Evolutionary conservation across 1,284 basidiomycete species (phyloP).

Genomic region (Singerocomus inundabilis): DNA sequence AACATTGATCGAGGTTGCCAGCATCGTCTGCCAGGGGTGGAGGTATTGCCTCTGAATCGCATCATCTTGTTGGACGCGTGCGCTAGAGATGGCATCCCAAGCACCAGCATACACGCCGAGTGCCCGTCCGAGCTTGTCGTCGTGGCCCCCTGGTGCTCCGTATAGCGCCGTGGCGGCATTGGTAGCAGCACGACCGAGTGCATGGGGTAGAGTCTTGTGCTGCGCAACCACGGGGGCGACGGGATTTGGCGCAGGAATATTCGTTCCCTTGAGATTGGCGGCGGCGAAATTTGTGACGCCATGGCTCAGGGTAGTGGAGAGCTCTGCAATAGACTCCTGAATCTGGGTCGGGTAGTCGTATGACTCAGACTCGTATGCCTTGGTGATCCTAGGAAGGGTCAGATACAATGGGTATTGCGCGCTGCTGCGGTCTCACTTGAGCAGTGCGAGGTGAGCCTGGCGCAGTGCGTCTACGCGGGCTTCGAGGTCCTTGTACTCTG

Average conservation of each 20-base stretch:
- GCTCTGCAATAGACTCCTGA: slow-evolving; percentile 71
- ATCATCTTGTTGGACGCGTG: slow-evolving; percentile 81
- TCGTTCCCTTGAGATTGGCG: slow-evolving; percentile 86
- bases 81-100: slow-evolving; percentile 87
- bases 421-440: slow-evolving; percentile 57
- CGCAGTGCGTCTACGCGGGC: slow-evolving; percentile 91
- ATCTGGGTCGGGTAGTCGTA: slow-evolving; percentile 88
- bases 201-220: slow-evolving; percentile 96
- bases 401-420: slow-evolving; percentile 2
- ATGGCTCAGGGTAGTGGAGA: slow-evolving; percentile 73
- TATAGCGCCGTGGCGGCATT: slow-evolving; percentile 62
- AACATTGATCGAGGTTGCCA: slow-evolving; percentile 77
- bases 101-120: slow-evolving; percentile 79
- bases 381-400: slow-evolving; percentile 61
- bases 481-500: slow-evolving; percentile 97
- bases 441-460: slow-evolving; percentile 72
- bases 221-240: slow-evolving; percentile 52
- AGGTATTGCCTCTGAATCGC: slow-evolving; percentile 76
- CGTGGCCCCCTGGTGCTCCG: slow-evolving; percentile 43
- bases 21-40: slow-evolving; percentile 88
- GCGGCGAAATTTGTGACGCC: slow-evolving; percentile 86
- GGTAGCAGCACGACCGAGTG: slow-evolving; percentile 81
- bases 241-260: slow-evolving; percentile 76
- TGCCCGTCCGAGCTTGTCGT: slow-evolving; percentile 74
- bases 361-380: slow-evolving; percentile 81